Evolutionary conservation across 1,139 yeast species (phyloP), one percentile per base, ranked within the genome.

Genomic region (Hansenula sp.): DNA sequence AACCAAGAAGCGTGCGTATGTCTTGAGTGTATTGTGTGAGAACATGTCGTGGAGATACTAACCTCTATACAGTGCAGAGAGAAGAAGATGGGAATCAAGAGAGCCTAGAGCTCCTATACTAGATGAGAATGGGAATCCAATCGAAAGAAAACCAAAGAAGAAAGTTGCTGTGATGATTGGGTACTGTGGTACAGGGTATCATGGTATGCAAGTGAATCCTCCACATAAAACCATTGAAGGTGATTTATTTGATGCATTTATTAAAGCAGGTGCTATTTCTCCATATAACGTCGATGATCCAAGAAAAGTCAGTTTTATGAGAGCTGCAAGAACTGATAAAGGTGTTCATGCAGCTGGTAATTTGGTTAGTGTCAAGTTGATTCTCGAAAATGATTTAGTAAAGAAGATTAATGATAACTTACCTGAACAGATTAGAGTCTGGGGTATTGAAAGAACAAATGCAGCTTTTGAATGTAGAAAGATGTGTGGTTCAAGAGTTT

Each of bases 281-380:
- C 77, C 79, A 43, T 95, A 87, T 56, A 92, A 92, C 62, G 79
- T 96, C 4, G 82, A 80, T 47, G 98, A 92, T 60, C 78, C 94
- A 52, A 89, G 87, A 60, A 92, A 92, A 59, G 81, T 82, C 42
- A 90, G 94, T 0, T 86, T 94, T 56, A 84, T 87, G 86, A 77
- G 99, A 55, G 96, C 97, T 35, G 98, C 98, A 4, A 75, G 98
- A 63, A 92, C 99, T 6, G 99, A 92, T 61, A 94, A 92, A 64
- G 99, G 98, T 46, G 99, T 92, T 14, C 99, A 92, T 64, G 98
- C 99, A 21, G 97, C 97, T 6, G 97, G 98, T 22, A 92, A 92
- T 59, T 89, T 92, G 25, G 79, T 94, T 34, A 85, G 96, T 9
- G 70, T 88, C 55, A 92, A 92, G 60, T 68, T 92, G 69, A 89